Conservation (phyloP, 108 stramenopile species). For the Tribonema minus region DNA sequence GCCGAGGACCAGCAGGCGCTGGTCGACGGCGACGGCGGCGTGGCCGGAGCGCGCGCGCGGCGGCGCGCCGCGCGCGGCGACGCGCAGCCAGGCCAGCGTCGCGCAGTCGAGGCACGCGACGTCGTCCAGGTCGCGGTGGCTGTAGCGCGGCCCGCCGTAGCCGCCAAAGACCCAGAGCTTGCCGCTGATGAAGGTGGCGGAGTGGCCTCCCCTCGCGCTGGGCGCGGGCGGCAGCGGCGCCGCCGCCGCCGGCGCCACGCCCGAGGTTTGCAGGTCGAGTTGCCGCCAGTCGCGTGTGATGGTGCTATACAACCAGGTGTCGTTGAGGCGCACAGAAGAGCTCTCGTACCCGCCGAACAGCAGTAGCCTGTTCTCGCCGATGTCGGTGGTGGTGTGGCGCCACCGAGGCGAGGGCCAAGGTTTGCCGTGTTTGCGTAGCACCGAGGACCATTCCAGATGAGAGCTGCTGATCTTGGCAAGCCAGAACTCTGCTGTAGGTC, state of each 20-base stretch:
- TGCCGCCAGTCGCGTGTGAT: constrained; percentile 39
- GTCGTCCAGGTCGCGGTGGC: constrained; percentile 62
- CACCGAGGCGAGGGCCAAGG: constrained; percentile 61
- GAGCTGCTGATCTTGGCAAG: constrained; percentile 22
- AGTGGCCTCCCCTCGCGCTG: constrained; percentile 65
- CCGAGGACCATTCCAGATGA: constrained; percentile 8
- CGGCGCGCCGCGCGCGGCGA: constrained; percentile 46
- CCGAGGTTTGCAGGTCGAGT: no score
- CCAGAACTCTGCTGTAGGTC: constrained; percentile 39
- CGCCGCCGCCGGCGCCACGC: not conserved
- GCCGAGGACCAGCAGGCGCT: constrained; percentile 65
- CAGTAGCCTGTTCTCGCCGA: constrained; percentile 48
- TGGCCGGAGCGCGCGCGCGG: constrained; percentile 67
- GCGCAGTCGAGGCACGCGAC: constrained; percentile 54
- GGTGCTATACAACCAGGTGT: constrained; percentile 65
- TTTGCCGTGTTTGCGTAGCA: constrained; percentile 12
- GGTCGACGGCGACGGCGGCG: constrained; percentile 56
- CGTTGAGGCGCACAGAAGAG: constrained; percentile 53
- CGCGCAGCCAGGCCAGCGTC: constrained; percentile 15
- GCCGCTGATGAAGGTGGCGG: constrained; percentile 49
- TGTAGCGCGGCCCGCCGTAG: constrained; percentile 50
- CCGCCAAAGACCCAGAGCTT: constrained; percentile 69
- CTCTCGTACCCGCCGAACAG: constrained; percentile 65
- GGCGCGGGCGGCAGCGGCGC: constrained; percentile 15
- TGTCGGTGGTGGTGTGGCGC: constrained; percentile 64